phyloP scores from a whole-genome alignment of 257 asterid species.

The Lycium ferocissimum region DNA sequence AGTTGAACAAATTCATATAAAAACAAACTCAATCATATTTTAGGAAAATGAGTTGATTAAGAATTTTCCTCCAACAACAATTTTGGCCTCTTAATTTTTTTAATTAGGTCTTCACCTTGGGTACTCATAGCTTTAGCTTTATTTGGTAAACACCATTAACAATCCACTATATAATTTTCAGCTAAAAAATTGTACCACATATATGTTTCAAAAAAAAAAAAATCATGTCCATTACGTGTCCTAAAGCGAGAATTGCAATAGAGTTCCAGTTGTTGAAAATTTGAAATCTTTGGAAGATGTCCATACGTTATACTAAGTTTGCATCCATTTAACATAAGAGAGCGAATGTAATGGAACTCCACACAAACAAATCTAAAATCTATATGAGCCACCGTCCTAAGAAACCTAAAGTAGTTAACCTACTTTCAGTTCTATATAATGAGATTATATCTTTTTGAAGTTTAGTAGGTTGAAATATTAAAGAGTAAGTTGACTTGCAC shows the following conservation, averaged over 20 bases:
- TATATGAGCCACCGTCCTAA: background rate
- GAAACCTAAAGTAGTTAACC: background rate
- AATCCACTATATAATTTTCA: background rate
- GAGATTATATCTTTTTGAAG: background rate
- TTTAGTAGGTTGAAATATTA: background rate
- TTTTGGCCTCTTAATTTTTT: background rate
- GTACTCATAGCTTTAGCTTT: background rate
- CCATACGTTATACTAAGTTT: background rate
- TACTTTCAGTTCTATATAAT: background rate
- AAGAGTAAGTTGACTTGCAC: slow-evolving; percentile 22
- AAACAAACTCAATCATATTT: no score
- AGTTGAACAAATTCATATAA: no score
- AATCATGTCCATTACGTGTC: background rate
- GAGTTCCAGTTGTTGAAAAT: background rate
- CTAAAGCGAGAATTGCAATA: background rate
- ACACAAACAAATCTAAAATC: background rate
- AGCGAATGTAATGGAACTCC: background rate
- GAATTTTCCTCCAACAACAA: no score
- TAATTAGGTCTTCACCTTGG: background rate
- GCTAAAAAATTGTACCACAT: background rate
- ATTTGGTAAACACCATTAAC: background rate
- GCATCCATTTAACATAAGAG: background rate
- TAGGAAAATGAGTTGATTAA: no score
- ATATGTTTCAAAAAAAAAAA: background rate
- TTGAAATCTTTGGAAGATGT: background rate